Evolutionary conservation across 306 rosid species (phyloP).

Genomic region (Purshia tridentata): DNA sequence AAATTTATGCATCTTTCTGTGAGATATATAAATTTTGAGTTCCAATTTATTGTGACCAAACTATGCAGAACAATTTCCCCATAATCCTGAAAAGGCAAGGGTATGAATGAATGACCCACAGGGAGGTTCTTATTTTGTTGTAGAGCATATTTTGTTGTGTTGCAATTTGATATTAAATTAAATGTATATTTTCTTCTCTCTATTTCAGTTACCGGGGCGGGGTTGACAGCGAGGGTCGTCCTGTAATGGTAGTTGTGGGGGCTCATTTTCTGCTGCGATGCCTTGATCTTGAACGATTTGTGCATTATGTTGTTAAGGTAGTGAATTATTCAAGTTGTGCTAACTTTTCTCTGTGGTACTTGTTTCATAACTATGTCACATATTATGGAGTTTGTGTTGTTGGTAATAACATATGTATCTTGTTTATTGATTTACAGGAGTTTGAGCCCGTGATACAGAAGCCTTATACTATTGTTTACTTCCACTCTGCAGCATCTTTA

Average conservation of each 20-base stretch:
- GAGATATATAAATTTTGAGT: not conserved
- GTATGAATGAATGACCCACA: not conserved
- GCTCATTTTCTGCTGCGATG: conserved; percentile 95
- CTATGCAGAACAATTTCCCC: not conserved
- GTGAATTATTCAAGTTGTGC: conserved; percentile 23
- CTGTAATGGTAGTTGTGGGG: conserved; percentile 95
- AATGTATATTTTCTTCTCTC: conserved; percentile 4
- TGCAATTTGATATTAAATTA: conserved; percentile 17
- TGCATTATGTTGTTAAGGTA: conserved; percentile 84
- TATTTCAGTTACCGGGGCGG: conserved; percentile 91
- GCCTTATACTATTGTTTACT: conserved; percentile 88
- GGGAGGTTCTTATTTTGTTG: not conserved
- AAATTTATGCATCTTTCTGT: not conserved
- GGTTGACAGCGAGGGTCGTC: conserved; percentile 92
- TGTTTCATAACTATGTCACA: not conserved
- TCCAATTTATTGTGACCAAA: not conserved
- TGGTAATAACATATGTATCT: conserved; percentile 2
- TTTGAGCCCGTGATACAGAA: conserved; percentile 94
- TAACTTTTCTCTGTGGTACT: conserved; percentile 7
- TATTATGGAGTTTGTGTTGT: not conserved
- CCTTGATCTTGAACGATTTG: conserved; percentile 94
- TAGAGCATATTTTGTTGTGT: not conserved
- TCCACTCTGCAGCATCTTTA: conserved; percentile 97
- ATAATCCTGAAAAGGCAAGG: not conserved
- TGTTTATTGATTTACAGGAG: conserved; percentile 60